These are phyloP conservation scores for Xylaria intraflava DNA, from an alignment of 495 filamentous ascomycete species.

Conservation along the genomic window DNA sequence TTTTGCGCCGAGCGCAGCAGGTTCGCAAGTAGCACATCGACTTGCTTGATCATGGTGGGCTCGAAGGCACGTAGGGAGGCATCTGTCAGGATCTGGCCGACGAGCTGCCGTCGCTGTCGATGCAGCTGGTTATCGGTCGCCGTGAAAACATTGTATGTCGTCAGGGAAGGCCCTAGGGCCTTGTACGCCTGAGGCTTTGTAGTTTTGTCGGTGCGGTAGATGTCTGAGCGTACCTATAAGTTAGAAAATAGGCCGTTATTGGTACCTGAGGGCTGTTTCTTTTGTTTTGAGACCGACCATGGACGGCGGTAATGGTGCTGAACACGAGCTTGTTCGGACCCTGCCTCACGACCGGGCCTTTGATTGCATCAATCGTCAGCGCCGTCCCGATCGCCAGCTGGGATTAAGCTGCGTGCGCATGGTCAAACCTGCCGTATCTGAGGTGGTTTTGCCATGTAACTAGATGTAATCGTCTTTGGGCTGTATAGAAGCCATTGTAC, in stretches of 20 bases:
- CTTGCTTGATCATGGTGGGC: constrained; percentile 5
- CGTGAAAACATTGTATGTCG: constrained; percentile 5
- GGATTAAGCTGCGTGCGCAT: neutral
- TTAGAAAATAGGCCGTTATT: no score
- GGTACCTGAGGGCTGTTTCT: no score
- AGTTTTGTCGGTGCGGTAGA: constrained; percentile 2
- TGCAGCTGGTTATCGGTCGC: constrained; percentile 4
- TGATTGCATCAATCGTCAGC: neutral
- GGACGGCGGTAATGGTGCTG: constrained; percentile 11
- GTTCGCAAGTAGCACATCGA: constrained; percentile 3
- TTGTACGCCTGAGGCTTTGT: constrained; percentile 6
- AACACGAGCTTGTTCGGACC: constrained; percentile 18
- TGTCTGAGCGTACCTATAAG: neutral
- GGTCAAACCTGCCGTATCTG: constrained; percentile 9
- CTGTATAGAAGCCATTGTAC: constrained; percentile 8
- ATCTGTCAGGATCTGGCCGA: constrained; percentile 6
- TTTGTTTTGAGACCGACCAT: constrained; percentile 4
- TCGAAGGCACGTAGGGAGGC: constrained; percentile 7
- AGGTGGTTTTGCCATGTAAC: constrained; percentile 6
- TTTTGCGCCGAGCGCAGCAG: constrained; percentile 24
- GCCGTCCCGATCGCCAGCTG: neutral
- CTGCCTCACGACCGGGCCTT: constrained; percentile 14
- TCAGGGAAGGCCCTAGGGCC: constrained; percentile 2
- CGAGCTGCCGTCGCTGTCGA: constrained; percentile 1
- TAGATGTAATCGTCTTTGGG: constrained; percentile 6